A percentile compares a stretch with the other conserved stretches of the same genome.
phyloP scores from a whole-genome alignment of 2,329 filamentous ascomycete genomes.

The Fusarium sulawesiense region DNA sequence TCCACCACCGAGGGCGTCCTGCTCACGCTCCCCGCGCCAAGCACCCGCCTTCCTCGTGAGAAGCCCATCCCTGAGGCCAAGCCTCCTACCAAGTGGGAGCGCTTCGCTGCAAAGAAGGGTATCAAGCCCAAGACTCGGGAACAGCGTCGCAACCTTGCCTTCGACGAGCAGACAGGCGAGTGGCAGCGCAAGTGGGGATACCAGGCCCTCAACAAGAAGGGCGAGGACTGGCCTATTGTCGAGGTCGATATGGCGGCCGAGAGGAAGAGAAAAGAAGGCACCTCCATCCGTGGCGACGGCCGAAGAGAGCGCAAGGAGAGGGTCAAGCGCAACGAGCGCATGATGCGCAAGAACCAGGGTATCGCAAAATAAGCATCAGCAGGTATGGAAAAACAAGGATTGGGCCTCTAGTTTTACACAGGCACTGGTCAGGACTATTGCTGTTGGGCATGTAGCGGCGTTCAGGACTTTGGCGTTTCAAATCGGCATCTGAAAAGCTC shows the following conservation, averaged over 20 bases:
- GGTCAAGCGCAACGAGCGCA: slow-evolving; percentile 76
- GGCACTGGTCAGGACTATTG: slow-evolving; percentile 21
- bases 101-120: slow-evolving; percentile 96
- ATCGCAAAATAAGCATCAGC: slow-evolving; percentile 38
- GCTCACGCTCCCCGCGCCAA: slow-evolving; percentile 77
- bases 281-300: slow-evolving; percentile 70
- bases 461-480: slow-evolving; percentile 48
- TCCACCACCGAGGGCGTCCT: slow-evolving; percentile 78
- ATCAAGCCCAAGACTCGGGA: slow-evolving; percentile 91
- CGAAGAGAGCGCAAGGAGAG: slow-evolving; percentile 74
- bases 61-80: slow-evolving; percentile 88
- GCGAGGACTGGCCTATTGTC: slow-evolving; percentile 83
- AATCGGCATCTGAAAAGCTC: slow-evolving; percentile 44
- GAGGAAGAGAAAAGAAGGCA: slow-evolving; percentile 70
- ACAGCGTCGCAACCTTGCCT: slow-evolving; percentile 78
- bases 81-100: slow-evolving; percentile 91
- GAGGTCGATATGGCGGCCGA: slow-evolving; percentile 87
- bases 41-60: slow-evolving; percentile 84
- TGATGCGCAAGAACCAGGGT: slow-evolving; percentile 74
- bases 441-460: slow-evolving; percentile 45
- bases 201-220: slow-evolving; percentile 87
- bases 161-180: slow-evolving; percentile 84
- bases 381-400: slow-evolving; percentile 4
- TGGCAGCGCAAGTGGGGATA: slow-evolving; percentile 98
- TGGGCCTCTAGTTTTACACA: slow-evolving; percentile 10